These are phyloP conservation scores for Aegilops umbellulata DNA, from an alignment of 176 grass and related monocot species.

Conservation along the genomic window DNA sequence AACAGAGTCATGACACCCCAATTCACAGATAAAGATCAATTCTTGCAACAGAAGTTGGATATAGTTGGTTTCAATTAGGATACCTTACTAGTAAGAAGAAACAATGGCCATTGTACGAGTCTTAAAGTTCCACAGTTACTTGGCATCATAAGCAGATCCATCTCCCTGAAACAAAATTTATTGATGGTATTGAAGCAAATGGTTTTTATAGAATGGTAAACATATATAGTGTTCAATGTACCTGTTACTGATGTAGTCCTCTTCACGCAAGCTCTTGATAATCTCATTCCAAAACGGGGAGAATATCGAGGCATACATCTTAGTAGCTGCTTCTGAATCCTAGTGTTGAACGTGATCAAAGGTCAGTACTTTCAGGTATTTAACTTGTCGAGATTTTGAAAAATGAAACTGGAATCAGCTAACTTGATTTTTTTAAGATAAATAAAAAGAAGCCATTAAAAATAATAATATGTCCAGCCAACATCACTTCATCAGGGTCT, in stretches of 20 bases:
- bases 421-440: background rate
- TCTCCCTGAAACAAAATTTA: slow-evolving; percentile 68
- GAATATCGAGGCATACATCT: slow-evolving; percentile 74
- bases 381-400: background rate
- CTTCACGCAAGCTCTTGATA: slow-evolving; percentile 95
- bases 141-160: slow-evolving; percentile 97
- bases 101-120: slow-evolving; percentile 95
- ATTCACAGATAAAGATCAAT: slow-evolving; percentile 7
- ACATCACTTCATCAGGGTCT: background rate
- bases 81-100: slow-evolving; percentile 96
- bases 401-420: background rate
- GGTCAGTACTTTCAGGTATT: background rate
- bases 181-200: slow-evolving; percentile 21
- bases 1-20: slow-evolving; percentile 32
- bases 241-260: slow-evolving; percentile 93
- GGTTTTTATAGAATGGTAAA: background rate
- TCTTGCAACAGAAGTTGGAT: slow-evolving; percentile 3
- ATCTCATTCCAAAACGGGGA: slow-evolving; percentile 99
- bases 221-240: slow-evolving; percentile 17
- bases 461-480: background rate
- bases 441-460: background rate
- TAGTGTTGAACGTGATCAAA: slow-evolving; percentile 23
- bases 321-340: slow-evolving; percentile 60
- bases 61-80: slow-evolving; percentile 23
- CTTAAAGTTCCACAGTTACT: slow-evolving; percentile 80